Evolutionary conservation across 2,329 filamentous ascomycete genomes (phyloP).

Genomic region (Phaeosphaeriaceae sp.): DNA sequence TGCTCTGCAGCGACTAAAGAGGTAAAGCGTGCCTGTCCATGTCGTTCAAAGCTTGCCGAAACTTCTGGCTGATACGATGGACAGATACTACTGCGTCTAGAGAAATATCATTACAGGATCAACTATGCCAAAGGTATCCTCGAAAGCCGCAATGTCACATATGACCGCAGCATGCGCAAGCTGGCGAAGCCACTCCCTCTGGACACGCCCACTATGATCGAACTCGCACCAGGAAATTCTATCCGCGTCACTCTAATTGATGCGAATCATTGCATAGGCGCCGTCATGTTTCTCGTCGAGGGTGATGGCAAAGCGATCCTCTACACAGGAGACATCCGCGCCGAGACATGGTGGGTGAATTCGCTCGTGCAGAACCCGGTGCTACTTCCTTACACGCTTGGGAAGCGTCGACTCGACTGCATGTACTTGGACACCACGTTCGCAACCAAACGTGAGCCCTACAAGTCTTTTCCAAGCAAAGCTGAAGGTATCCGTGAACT

Average conservation of each 20-base stretch:
- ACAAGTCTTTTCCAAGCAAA: slow-evolving; percentile 67
- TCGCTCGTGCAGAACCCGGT: slow-evolving; percentile 74
- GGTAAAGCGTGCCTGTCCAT: slow-evolving; percentile 45
- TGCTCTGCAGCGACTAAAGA: slow-evolving; percentile 85
- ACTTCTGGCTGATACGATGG: not conserved
- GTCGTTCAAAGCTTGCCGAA: too few species aligned
- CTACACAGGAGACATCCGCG: slow-evolving; percentile 89
- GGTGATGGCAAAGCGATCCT: slow-evolving; percentile 74
- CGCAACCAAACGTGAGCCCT: slow-evolving; percentile 59
- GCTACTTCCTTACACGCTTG: slow-evolving; percentile 73
- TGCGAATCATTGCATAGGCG: slow-evolving; percentile 89
- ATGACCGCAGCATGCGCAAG: slow-evolving; percentile 73
- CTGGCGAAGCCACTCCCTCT: slow-evolving; percentile 82
- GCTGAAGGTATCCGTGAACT: slow-evolving; percentile 79
- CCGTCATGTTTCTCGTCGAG: slow-evolving; percentile 93
- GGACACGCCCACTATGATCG: slow-evolving; percentile 78
- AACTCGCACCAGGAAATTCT: slow-evolving; percentile 72
- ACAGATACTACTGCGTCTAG: slow-evolving; percentile 76
- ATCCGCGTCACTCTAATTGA: slow-evolving; percentile 86
- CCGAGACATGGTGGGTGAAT: slow-evolving; percentile 87
- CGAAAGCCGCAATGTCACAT: slow-evolving; percentile 76
- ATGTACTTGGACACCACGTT: slow-evolving; percentile 93
- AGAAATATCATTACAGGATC: slow-evolving; percentile 80
- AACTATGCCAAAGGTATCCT: slow-evolving; percentile 81
- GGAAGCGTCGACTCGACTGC: slow-evolving; percentile 67